These are phyloP conservation scores for Phialophora tarda DNA, from an alignment of 2,329 filamentous ascomycete genomes.

Conservation along the genomic window DNA sequence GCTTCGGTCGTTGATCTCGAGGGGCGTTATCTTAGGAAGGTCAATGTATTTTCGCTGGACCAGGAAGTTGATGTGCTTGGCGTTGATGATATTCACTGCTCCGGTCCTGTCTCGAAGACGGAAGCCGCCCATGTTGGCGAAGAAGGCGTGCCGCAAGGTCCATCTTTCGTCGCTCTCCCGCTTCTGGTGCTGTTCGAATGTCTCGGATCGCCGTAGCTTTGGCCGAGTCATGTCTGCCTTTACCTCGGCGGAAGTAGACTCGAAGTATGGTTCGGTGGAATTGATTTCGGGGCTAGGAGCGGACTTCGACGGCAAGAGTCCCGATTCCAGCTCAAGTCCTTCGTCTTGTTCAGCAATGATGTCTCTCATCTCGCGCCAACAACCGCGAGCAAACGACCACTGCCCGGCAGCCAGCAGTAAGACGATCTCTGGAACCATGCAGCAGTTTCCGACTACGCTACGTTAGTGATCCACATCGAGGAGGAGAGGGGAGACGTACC, in stretches of 20 bases:
- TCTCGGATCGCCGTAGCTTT: conserved; percentile 20
- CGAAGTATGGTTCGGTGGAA: not conserved
- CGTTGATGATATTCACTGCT: conserved; percentile 10
- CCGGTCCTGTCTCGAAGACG: conserved; percentile 17
- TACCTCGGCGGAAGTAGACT: not conserved
- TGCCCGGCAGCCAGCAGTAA: conserved; percentile 20
- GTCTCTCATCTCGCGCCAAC: conserved; percentile 26
- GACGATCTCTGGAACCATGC: conserved; percentile 22
- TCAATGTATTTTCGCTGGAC: conserved; percentile 22
- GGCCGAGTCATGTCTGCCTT: conserved; percentile 18
- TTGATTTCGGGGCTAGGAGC: not conserved
- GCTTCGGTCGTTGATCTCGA: conserved; percentile 23
- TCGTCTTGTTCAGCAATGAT: conserved; percentile 19
- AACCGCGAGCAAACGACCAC: conserved; percentile 24
- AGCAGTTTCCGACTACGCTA: conserved; percentile 19
- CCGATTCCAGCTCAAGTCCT: conserved; percentile 9
- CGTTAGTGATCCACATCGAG: conserved; percentile 3
- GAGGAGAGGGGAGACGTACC: not conserved
- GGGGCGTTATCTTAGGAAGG: conserved; percentile 11
- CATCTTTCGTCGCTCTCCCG: conserved; percentile 19
- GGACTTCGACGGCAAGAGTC: not conserved
- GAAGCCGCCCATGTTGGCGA: conserved; percentile 18
- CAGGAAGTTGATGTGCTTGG: conserved; percentile 22
- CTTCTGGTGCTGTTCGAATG: conserved; percentile 13
- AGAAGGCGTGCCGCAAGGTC: conserved; percentile 20